A percentile compares a stretch with the other conserved stretches of the same genome.
These are phyloP conservation scores for Pythium apleroticum DNA, from an alignment of 352 stramenopile species.

Conservation along the genomic window DNA sequence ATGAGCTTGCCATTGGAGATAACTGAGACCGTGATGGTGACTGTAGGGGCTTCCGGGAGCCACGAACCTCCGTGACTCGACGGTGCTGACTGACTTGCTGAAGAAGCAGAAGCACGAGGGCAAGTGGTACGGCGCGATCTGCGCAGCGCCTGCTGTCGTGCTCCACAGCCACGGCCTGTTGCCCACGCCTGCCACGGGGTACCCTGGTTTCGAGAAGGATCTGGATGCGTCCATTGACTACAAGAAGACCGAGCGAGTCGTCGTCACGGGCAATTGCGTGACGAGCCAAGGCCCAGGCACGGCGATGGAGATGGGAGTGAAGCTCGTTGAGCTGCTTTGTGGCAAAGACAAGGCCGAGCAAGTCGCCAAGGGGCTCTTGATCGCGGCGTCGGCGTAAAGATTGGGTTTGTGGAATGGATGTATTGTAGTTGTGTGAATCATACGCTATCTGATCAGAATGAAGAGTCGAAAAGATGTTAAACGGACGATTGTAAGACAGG, in stretches of 20 bases:
- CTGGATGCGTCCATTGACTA: constrained; percentile 50
- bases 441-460: background rate
- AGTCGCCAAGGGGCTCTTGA: constrained; percentile 66
- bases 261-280: constrained; percentile 73
- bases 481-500: background rate
- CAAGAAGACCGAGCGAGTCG: constrained; percentile 48
- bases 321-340: constrained; percentile 75
- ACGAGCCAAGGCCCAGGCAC: constrained; percentile 78
- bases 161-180: constrained; percentile 67
- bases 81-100: constrained; percentile 54
- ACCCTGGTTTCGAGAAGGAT: constrained; percentile 66
- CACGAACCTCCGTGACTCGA: constrained; percentile 67
- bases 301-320: constrained; percentile 81
- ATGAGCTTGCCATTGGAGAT: background rate
- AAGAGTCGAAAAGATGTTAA: background rate
- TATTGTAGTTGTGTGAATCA: background rate
- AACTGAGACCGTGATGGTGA: background rate
- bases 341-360: constrained; percentile 55
- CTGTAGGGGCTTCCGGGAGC: constrained; percentile 65
- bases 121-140: constrained; percentile 80
- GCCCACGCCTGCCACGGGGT: constrained; percentile 52
- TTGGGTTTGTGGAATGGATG: background rate
- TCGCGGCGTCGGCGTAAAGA: constrained; percentile 17
- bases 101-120: constrained; percentile 57
- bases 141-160: constrained; percentile 67